Conservation (phyloP, 129 eudicot species). For the Lactuca saligna region DNA sequence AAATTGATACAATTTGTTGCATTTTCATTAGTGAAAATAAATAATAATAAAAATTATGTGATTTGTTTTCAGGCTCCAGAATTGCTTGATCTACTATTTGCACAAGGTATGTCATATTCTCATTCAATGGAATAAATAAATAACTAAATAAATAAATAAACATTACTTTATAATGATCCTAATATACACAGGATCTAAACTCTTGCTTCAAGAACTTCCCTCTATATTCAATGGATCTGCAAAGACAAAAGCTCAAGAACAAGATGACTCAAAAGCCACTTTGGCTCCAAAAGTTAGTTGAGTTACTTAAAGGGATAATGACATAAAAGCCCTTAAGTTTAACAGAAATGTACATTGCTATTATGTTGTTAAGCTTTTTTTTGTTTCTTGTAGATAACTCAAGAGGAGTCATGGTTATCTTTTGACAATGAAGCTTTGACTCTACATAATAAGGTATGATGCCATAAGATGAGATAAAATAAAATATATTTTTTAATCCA, state of each 20-base stretch:
- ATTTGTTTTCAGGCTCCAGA: constrained; percentile 80
- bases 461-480: constrained; percentile 1
- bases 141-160: no score
- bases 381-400: constrained; percentile 56
- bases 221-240: constrained; percentile 90
- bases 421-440: constrained; percentile 72
- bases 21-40: no score
- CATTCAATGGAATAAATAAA: neutral
- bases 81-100: constrained; percentile 67
- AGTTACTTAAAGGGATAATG: no score
- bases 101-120: constrained; percentile 38
- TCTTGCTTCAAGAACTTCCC: constrained; percentile 82
- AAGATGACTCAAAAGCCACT: constrained; percentile 84
- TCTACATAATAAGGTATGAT: constrained; percentile 88
- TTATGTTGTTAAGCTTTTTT: constrained; percentile 15
- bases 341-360: no score
- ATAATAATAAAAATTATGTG: no score
- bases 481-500: constrained; percentile 7
- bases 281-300: constrained; percentile 80
- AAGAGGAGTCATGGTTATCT: constrained; percentile 86
- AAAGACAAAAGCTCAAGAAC: constrained; percentile 56
- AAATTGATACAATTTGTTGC: no score
- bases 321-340: no score
- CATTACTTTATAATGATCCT: neutral
- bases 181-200: constrained; percentile 59